Evolutionary conservation across 495 filamentous ascomycete genomes (phyloP).

Genomic region (Hamigera avellanea): DNA sequence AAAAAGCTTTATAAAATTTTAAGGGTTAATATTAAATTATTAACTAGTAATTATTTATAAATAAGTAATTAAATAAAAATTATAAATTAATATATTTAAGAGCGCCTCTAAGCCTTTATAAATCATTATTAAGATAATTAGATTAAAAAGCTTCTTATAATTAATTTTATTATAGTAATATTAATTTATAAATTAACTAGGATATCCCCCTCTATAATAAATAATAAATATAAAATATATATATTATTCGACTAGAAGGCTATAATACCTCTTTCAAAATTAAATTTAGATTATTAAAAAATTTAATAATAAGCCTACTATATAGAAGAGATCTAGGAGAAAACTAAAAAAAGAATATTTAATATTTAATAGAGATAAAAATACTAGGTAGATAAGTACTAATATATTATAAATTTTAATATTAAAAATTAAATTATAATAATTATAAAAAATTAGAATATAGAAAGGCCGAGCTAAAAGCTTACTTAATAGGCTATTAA

Average conservation of each 20-base stretch:
- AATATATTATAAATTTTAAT: conserved; percentile 1
- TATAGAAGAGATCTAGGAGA: not conserved
- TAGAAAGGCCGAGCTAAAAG: not conserved
- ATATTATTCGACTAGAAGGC: conserved; percentile 1
- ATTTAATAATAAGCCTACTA: not conserved
- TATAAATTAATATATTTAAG: conserved; percentile 1
- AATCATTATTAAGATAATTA: conserved; percentile 13
- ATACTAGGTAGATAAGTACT: not conserved
- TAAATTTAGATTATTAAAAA: not conserved
- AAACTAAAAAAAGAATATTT: not conserved
- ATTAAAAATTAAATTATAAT: not conserved
- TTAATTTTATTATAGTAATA: conserved; percentile 7
- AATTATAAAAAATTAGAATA: not conserved
- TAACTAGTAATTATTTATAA: no score
- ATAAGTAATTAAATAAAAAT: conserved; percentile 1
- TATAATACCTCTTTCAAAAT: not conserved
- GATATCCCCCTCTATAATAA: not conserved
- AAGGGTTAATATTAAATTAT: no score
- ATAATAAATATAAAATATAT: not conserved
- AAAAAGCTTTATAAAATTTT: no score
- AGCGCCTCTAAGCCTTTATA: conserved; percentile 1
- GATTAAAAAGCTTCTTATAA: conserved; percentile 6
- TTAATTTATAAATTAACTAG: not conserved
- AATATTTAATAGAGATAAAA: not conserved
- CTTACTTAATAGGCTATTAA: not conserved